phyloP scores from a whole-genome alignment of 768 basidiomycete genomes.

The Suillus alpinus region DNA sequence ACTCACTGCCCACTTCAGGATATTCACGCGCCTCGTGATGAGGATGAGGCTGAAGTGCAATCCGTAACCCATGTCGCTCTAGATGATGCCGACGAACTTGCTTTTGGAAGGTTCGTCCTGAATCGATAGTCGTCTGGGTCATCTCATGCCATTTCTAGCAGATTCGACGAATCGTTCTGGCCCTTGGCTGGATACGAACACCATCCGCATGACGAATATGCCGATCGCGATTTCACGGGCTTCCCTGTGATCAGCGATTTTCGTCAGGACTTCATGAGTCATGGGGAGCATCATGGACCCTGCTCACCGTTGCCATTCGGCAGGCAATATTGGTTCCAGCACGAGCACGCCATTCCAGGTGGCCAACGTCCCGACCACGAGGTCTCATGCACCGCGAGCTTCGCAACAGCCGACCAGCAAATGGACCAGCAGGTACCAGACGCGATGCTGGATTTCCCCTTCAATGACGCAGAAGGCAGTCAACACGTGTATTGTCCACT shows the following conservation, averaged over 20 bases:
- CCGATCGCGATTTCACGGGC: background rate
- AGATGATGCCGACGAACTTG: background rate
- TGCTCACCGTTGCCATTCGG: background rate
- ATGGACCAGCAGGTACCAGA: no score
- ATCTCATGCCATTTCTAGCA: background rate
- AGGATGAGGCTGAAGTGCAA: background rate
- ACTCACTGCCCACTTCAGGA: background rate
- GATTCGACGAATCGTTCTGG: background rate
- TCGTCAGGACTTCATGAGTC: background rate
- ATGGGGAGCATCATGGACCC: background rate
- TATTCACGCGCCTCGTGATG: background rate
- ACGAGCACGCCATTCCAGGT: background rate
- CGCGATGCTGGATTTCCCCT: background rate
- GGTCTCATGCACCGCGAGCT: no score
- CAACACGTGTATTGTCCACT: background rate
- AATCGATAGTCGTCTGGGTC: background rate
- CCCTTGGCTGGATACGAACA: background rate
- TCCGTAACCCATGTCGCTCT: background rate
- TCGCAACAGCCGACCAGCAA: no score
- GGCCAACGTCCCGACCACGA: no score
- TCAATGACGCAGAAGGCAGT: background rate
- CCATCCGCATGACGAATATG: background rate
- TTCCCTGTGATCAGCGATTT: background rate
- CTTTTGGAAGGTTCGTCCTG: background rate
- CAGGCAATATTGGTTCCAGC: background rate